Evolutionary conservation across 1,284 basidiomycete species (phyloP), one percentile per base, ranked within the genome.

Genomic region (Pulveroboletus sp.): DNA sequence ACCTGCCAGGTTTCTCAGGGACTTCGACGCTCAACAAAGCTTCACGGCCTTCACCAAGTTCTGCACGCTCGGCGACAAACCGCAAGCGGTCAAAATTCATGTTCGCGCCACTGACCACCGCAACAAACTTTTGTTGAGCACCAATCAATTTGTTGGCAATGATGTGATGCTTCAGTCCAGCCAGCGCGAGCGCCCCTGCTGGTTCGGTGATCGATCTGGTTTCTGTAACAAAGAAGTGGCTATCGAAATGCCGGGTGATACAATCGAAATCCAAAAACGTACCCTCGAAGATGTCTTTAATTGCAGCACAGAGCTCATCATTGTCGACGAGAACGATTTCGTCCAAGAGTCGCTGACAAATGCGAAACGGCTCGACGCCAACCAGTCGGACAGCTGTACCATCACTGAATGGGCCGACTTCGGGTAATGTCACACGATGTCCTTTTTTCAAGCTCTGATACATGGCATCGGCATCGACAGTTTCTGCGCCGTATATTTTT

Each of bases 251-350:
- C 43, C 7, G 17, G 53, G 33, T 33, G 59, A n/a, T 36, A 54
- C 44, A 39, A 28, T 48, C 36, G 33, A 18, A 45, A 20, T n/a
- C 36, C 33, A 25, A 24, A 36, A 24, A 66, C 76, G 62, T 60
- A 94, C 95, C 96, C 80, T 99, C 96, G 68, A 98, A 99, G 26
- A 98, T 89, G 70, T 99, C 97, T 76, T 98, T 98, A 78, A 99
- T 98, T 18, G 96, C 95, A 5, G 97, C 97, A 71, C 97, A 99
- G 54, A 99, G 88, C 72, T 97, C 97, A 69, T 99, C 97, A 62
- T 97, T 99, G 71, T 90, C 86, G 22, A 92, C 93, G 63, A 91
- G 83, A 42, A 96, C 86, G 33, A 99, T 78, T 11, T 85, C 89
- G 67, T 98, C 94, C n/a, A 98, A 74, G 22, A 93, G 78, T 50